A percentile compares a stretch with the other conserved stretches of the same genome.
These are phyloP conservation scores for Brassica cretica DNA, from an alignment of 345 rosid species.

Conservation along the genomic window DNA sequence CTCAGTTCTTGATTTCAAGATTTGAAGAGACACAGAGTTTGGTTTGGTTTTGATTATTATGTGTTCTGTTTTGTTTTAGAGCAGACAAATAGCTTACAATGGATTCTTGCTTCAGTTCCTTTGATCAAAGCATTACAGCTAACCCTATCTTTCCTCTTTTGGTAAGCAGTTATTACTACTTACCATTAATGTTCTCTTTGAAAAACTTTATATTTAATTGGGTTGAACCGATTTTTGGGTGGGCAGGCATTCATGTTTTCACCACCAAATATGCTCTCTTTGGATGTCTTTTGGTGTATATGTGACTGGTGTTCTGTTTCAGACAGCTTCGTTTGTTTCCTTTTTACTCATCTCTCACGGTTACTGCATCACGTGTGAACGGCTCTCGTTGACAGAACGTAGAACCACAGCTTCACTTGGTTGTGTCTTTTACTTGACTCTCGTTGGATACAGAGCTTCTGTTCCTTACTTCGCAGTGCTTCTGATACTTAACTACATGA, in stretches of 20 bases:
- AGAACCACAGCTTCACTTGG: constrained; percentile 84
- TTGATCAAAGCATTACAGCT: constrained; percentile 90
- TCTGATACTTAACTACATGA: constrained; percentile 72
- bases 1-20: not conserved
- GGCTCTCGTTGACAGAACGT: constrained; percentile 71
- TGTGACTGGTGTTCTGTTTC: constrained; percentile 87
- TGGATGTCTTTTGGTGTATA: constrained; percentile 98
- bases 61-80: constrained; percentile 33
- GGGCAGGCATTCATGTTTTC: constrained; percentile 85
- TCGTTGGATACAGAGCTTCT: constrained; percentile 92
- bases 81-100: constrained; percentile 76
- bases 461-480: constrained; percentile 88
- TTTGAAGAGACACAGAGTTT: not conserved
- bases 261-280: constrained; percentile 76
- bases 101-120: constrained; percentile 84
- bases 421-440: constrained; percentile 80
- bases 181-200: constrained; percentile 10
- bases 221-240: not conserved
- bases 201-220: constrained; percentile 1
- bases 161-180: constrained; percentile 45
- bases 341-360: constrained; percentile 93
- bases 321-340: constrained; percentile 85
- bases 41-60: not conserved
- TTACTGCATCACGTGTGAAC: constrained; percentile 86
- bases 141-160: constrained; percentile 80